phyloP scores from a whole-genome alignment of 805 yeast species.

The Kazachstania bromeliacearum region DNA sequence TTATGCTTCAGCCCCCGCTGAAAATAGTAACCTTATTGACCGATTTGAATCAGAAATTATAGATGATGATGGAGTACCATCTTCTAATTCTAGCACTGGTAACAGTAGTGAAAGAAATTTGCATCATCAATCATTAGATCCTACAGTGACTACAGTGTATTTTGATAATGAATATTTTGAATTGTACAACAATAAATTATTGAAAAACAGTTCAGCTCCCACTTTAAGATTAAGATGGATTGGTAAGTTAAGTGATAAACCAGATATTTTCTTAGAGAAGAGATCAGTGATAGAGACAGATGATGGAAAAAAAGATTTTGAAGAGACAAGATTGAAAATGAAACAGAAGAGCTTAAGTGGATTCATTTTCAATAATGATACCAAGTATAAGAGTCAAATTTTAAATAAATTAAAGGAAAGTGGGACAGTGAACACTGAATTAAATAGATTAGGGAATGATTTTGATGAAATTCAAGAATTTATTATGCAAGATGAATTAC shows the following conservation, averaged over 20 bases:
- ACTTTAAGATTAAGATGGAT: slow-evolving; percentile 86
- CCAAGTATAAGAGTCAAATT: slow-evolving; percentile 39
- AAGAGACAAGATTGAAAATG: slow-evolving; percentile 56
- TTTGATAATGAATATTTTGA: slow-evolving; percentile 80
- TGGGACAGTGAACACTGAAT: slow-evolving; percentile 43
- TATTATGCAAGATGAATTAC: slow-evolving; percentile 55
- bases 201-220: slow-evolving; percentile 58
- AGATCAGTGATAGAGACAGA: slow-evolving; percentile 50
- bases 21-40: slow-evolving; percentile 22
- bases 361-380: slow-evolving; percentile 47
- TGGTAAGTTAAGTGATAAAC: slow-evolving; percentile 67
- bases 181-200: slow-evolving; percentile 73
- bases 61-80: slow-evolving; percentile 19
- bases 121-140: slow-evolving; percentile 45
- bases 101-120: slow-evolving; percentile 30
- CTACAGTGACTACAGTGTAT: slow-evolving; percentile 76
- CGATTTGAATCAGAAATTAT: slow-evolving; percentile 20
- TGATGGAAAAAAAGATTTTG: slow-evolving; percentile 40
- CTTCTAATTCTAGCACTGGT: slow-evolving; percentile 35
- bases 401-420: slow-evolving; percentile 54
- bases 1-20: slow-evolving; percentile 39
- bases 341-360: slow-evolving; percentile 77
- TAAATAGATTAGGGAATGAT: slow-evolving; percentile 44
- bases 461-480: slow-evolving; percentile 54
- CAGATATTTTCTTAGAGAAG: slow-evolving; percentile 75